Evolutionary conservation across 2,329 filamentous ascomycete genomes (phyloP).

Genomic region (Pyricularia sp.): DNA sequence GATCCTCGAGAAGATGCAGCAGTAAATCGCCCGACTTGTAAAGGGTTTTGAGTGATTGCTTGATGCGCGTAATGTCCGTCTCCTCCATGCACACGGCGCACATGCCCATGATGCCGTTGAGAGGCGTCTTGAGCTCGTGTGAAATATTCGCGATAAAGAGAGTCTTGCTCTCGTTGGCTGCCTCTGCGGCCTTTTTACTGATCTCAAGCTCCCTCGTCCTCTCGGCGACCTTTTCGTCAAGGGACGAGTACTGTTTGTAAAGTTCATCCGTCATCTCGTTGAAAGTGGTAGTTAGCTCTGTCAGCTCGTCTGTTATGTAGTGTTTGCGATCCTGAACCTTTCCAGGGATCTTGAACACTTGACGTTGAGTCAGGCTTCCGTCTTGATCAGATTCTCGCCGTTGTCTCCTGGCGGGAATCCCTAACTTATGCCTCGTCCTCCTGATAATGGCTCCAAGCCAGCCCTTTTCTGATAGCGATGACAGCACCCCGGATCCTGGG

Average conservation of each 20-base stretch:
- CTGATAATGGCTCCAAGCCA: slow-evolving; percentile 23
- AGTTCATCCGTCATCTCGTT: slow-evolving; percentile 92
- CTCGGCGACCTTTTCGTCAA: slow-evolving; percentile 75
- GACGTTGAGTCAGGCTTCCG: slow-evolving; percentile 17
- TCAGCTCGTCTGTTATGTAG: slow-evolving; percentile 69
- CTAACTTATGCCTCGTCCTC: slow-evolving; percentile 16
- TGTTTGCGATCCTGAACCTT: slow-evolving; percentile 68
- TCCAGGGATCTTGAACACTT: slow-evolving; percentile 69
- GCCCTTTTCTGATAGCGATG: slow-evolving; percentile 31
- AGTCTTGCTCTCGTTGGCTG: slow-evolving; percentile 95
- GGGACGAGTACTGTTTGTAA: slow-evolving; percentile 67
- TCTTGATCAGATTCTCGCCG: slow-evolving; percentile 6
- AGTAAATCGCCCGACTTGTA: slow-evolving; percentile 77
- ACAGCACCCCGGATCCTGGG: slow-evolving; percentile 26
- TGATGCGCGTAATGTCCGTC: slow-evolving; percentile 63
- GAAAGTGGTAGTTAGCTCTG: slow-evolving; percentile 72
- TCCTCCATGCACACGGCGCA: slow-evolving; percentile 88
- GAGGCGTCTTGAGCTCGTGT: slow-evolving; percentile 76
- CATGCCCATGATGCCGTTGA: slow-evolving; percentile 94
- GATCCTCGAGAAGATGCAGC: slow-evolving; percentile 74
- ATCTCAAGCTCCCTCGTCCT: slow-evolving; percentile 75
- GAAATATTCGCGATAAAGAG: slow-evolving; percentile 94
- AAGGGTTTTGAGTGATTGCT: slow-evolving; percentile 72
- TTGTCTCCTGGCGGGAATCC: slow-evolving; percentile 14
- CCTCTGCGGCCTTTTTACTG: slow-evolving; percentile 83